Percentiles rank a stretch among this genome's conserved stretches.
These are phyloP conservation scores for Naganishia vaughanmartiniae DNA, from an alignment of 768 basidiomycete genomes.

Conservation along the genomic window DNA sequence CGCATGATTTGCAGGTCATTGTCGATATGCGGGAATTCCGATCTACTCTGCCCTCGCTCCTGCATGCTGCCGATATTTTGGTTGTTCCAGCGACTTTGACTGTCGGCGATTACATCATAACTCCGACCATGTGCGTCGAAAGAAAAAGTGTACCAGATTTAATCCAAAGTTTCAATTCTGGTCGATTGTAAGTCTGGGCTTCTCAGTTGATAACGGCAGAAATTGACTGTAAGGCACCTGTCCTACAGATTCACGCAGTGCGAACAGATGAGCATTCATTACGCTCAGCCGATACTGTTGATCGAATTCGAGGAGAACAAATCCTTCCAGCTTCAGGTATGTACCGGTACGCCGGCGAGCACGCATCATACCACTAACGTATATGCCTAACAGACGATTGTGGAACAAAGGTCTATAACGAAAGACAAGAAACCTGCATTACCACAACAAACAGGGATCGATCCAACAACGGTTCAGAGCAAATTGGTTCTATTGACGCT, in stretches of 20 bases:
- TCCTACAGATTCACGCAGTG: conserved; percentile 83
- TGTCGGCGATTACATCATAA: conserved; percentile 92
- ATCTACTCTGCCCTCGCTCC: conserved; percentile 80
- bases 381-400: conserved; percentile 46
- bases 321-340: conserved; percentile 81
- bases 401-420: conserved; percentile 35
- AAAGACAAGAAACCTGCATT: conserved; percentile 40
- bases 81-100: conserved; percentile 89
- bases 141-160: conserved; percentile 91
- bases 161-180: conserved; percentile 88
- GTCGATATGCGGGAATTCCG: conserved; percentile 97
- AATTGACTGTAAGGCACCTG: neutral
- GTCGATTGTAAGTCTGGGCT: conserved; percentile 69
- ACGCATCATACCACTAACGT: neutral
- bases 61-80: conserved; percentile 75
- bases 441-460: conserved; percentile 52
- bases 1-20: conserved; percentile 63
- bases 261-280: conserved; percentile 92
- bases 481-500: conserved; percentile 87
- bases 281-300: conserved; percentile 85
- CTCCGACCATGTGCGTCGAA: conserved; percentile 93
- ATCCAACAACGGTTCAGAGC: conserved; percentile 69
- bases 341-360: conserved; percentile 22
- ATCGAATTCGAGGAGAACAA: conserved; percentile 99
- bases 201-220: neutral